Evolutionary conservation across 495 filamentous ascomycete species (phyloP), one percentile per base, ranked within the genome.

Genomic region (Friedmanniomyces endolithicus): DNA sequence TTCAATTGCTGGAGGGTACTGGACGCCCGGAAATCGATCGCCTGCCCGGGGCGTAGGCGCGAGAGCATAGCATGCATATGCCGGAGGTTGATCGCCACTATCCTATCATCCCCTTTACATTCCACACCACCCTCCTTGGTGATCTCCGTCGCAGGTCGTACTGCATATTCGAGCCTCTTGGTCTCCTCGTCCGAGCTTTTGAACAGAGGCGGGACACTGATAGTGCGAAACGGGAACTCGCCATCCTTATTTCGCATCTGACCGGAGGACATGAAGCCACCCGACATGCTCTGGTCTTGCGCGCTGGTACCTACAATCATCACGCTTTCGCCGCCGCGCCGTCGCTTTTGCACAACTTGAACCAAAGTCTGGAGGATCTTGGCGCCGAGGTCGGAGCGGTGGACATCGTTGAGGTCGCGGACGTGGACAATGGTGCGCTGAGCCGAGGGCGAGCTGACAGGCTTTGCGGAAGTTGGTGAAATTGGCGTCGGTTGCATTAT

Each of bases 321-420:
- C 7, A 94, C 76, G 37, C 74, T 78, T 56, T 83, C 78, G 11
- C 88, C 88, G 31, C 75, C 72, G 39, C 71, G 73, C 70, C 89
- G 79, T 46, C 81, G 74, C 52, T 78, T 77, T 55, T 86, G 76
- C 25, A 94, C 80, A n/a, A 82, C 72, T 54, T 80, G 75, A 44
- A 84, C 80, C 9, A 98, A 68, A 44, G 80, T 78, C 23, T 63
- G 64, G 4, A 96, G 65, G 22, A 92, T 72, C 27, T 72, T 74
- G 0, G 75, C 65, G n/a, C 86, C 84, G 19, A 81, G 76, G 9
- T 72, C 63, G 0, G 84, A 81, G 50, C 71, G 70, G 59, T 75
- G 77, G 12, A 96, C 72, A 41, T 92, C 85, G 24, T 79, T 78
- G 62, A 87, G 88, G 64, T 95, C 89, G 60, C 83, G 79, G 11